Percentiles rank a stretch among this genome's conserved stretches.
These are phyloP conservation scores for Coemansia sp. DNA, from an alignment of 371 early-diverging fungal species.

Conservation along the genomic window DNA sequence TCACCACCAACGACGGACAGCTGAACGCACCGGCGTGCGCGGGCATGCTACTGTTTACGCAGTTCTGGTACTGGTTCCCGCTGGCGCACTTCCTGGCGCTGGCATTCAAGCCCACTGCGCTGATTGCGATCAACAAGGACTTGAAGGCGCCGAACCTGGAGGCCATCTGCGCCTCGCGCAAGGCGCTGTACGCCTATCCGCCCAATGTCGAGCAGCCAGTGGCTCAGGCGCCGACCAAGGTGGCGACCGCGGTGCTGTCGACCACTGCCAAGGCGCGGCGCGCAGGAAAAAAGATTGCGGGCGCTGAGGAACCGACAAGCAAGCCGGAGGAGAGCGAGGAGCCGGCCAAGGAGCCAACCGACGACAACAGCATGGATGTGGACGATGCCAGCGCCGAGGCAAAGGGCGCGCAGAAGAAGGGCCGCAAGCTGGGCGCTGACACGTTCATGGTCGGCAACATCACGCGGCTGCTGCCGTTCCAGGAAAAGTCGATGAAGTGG, in stretches of 20 bases:
- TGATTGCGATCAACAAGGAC: slow-evolving; percentile 92
- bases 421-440: slow-evolving; percentile 38
- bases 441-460: slow-evolving; percentile 71
- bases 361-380: slow-evolving; percentile 39
- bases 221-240: slow-evolving; percentile 36
- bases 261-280: slow-evolving; percentile 94
- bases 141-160: slow-evolving; percentile 85
- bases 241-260: slow-evolving; percentile 92
- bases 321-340: background rate
- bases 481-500: slow-evolving; percentile 82
- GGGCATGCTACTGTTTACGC: slow-evolving; percentile 96
- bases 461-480: slow-evolving; percentile 85
- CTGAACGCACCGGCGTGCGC: slow-evolving; percentile 92
- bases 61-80: slow-evolving; percentile 99
- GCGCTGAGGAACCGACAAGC: slow-evolving; percentile 1
- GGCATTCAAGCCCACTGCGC: slow-evolving; percentile 91
- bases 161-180: slow-evolving; percentile 79
- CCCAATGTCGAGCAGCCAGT: slow-evolving; percentile 31
- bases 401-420: slow-evolving; percentile 17
- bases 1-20: slow-evolving; percentile 87
- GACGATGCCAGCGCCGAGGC: slow-evolving; percentile 21
- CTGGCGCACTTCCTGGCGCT: slow-evolving; percentile 92
- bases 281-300: slow-evolving; percentile 65
- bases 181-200: slow-evolving; percentile 92
- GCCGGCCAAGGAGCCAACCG: slow-evolving; percentile 6